These are phyloP conservation scores for Skeletonema costatum DNA, from an alignment of 108 stramenopile species.

Conservation along the genomic window DNA sequence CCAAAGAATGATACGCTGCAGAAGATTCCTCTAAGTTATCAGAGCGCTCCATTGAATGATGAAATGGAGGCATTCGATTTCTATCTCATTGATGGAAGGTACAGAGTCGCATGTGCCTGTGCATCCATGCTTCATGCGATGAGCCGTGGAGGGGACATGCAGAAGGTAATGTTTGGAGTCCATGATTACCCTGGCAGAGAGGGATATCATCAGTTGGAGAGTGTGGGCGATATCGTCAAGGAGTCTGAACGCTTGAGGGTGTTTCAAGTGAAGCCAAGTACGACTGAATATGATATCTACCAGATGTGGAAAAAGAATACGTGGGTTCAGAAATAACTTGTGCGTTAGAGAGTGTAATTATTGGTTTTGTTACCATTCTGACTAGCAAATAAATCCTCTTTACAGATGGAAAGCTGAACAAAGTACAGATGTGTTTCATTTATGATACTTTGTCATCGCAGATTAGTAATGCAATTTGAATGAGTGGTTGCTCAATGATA, in stretches of 20 bases:
- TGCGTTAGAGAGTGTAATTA: no score
- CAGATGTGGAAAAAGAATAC: constrained; percentile 28
- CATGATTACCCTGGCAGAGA: constrained; percentile 30
- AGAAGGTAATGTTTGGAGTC: constrained; percentile 18
- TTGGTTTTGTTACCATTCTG: no score
- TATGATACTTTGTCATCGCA: no score
- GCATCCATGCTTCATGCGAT: constrained; percentile 45
- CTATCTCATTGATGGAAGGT: constrained; percentile 61
- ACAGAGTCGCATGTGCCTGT: constrained; percentile 40
- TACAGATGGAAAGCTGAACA: no score
- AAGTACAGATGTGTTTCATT: no score
- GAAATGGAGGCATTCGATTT: constrained; percentile 55
- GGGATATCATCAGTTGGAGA: neutral
- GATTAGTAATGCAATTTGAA: no score
- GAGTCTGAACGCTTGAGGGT: constrained; percentile 14
- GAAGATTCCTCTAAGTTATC: constrained; percentile 40
- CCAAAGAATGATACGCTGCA: constrained; percentile 20
- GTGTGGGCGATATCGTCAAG: constrained; percentile 13
- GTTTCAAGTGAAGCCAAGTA: constrained; percentile 19
- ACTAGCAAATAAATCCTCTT: no score
- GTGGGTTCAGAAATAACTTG: neutral
- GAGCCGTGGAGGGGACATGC: constrained; percentile 19
- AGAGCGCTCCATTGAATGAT: constrained; percentile 28
- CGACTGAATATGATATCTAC: constrained; percentile 24
- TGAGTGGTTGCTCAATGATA: no score